Evolutionary conservation across 2,329 filamentous ascomycete genomes (phyloP), one percentile per base, ranked within the genome.

Genomic region (Juglanconis sp.): DNA sequence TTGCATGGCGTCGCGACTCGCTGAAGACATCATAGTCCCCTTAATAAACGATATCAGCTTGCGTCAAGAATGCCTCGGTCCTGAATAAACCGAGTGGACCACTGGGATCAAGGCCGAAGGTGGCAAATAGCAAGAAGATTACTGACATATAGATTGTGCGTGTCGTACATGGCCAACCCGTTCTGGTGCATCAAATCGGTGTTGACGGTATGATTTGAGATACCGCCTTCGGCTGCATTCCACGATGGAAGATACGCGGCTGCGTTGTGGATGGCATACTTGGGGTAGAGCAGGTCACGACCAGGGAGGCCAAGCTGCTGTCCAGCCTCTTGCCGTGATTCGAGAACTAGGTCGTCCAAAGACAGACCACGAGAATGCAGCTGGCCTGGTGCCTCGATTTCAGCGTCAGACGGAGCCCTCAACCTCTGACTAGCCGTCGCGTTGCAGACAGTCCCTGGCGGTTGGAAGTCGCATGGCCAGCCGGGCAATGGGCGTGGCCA

Each of bases 21-120:
- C 76, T 17, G 79, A 74, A 1, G 87, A 88, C 89, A 92, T 93
- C 86, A 91, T 87, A 7, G 84, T 83, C 1, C 90, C 90, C 70
- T 90, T 92, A 1, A 92, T 4, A 24, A 30, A 17, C 17, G 13
- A 6, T 17, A 8, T 47, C 44, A 47, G 44, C 44, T 47, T 24
- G 24, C 24, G 24, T 24, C 24, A 24, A 24, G 24, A 24, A 24
- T 24, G 24, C 24, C 24, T 24, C 24, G 24, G 24, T 24, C 24
- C 24, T 24, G 24, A 24, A 24, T 2, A 24, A 24, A 24, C 24
- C 24, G 24, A 17, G 9, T 7, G 36, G 9, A 47, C 13, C 8
- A 24, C 5, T 9, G 5, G 6, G 6, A 11, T 47, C 15, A 8
- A n/a, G 17, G 1, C 13, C n/a, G 4, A 7, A 17, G 44, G 5